Evolutionary conservation across 768 basidiomycete genomes (phyloP), one percentile per base, ranked within the genome.

Genomic region (Suillus lakei): DNA sequence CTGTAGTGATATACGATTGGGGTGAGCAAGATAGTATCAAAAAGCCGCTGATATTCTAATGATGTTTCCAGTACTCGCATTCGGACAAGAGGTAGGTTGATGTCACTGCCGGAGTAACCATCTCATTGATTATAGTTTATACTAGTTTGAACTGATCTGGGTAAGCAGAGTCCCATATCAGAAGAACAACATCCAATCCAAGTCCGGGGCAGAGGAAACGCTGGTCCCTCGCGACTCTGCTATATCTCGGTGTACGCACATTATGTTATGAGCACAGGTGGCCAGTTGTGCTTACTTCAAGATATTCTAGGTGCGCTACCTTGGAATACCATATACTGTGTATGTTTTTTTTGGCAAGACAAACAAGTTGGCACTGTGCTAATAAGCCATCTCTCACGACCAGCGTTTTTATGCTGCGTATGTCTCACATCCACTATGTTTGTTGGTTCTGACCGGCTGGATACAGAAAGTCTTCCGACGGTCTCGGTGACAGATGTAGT

Each of bases 1-100:
- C 32, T n/a, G 26, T n/a, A 28, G 54, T 55, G 21, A 34, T 55
- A 55, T 55, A 55, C 32, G 54, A 55, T 36, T 55, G 34, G 34
- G 54, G 54, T 55, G 34, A 55, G 34, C 34, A 23, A 9, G 13
- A 36, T 23, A 36, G 34, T 23, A 36, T 16, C 0, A 1, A 21
- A 21, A 10, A 36, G 10, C 13, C 12, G n/a, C n/a, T 36, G n/a
- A 36, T 36, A 13, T 23, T 21, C n/a, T 10, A 5, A 21, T 54
- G 18, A 34, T 2, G 5, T n/a, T 53, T 53, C 13, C 53, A 55
- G 54, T n/a, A 23, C 34, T 55, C 12, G 32, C 32, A 34, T 55
- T 55, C 12, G 54, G 32, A 34, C 53, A n/a, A 34, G 54, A 55
- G 32, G 54, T 23, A 55, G 9, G 54, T 55, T 55, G 54, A 34